Evolutionary conservation across 495 filamentous ascomycete genomes (phyloP), one percentile per base, ranked within the genome.

Genomic region (Neurospora intermedia): DNA sequence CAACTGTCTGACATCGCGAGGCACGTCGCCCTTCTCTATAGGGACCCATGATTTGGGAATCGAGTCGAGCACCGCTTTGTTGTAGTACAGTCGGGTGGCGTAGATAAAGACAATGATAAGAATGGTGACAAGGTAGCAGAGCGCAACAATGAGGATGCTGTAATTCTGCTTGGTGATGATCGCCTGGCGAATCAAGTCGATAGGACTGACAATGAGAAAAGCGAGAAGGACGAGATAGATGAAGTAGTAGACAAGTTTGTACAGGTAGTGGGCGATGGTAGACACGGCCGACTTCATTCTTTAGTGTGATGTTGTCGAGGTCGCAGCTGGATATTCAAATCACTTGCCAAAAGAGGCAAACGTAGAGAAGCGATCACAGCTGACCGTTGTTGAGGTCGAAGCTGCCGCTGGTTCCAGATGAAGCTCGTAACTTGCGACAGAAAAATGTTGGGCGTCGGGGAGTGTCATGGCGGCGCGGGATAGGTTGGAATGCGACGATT

Each of bases 21-120:
- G 87, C 35, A 97, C 83, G 77, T 93, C 89, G 69, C 92, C 92
- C 74, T 92, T 91, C 78, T 93, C 93, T 69, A 96, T 82, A 11
- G 93, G 93, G 7, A 96, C 88, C 87, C 90, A 94, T 69, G 87
- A 82, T 77, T 94, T 94, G 1, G 96, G 96, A 69, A 99, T 98
- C 3, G 87, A 90, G 2, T 89, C 85, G 31, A 99, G 86, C 15
- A 91, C 90, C 43, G 85, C 91, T 45, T 93, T 88, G 77, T 91
- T 94, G 38, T 94, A 92, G 81, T 94, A 98, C n/a, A 98, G 87
- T n/a, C 96, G 86, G 38, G 89, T 89, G 42, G 90, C 87, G 75
- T 98, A 98, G 74, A 98, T 89, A 54, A 97, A 88, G 45, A 89
- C 79, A 38, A 92, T 86, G 70, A 95, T 77, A 31, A 92, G 59